Conservation (phyloP, 2,329 filamentous ascomycete species). For the Colletotrichum sp. region DNA sequence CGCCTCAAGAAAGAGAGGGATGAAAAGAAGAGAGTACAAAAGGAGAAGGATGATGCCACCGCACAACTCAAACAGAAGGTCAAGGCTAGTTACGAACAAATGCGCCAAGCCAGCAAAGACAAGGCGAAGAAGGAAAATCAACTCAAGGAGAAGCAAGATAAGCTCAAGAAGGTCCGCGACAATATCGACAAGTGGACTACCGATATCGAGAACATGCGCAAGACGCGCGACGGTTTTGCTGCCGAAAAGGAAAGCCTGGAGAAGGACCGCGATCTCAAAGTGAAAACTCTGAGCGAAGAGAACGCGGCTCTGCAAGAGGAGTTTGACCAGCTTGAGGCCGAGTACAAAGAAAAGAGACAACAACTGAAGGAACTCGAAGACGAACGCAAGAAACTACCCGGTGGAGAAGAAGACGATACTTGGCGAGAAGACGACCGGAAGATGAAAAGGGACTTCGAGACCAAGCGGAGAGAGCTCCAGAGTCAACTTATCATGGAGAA, state of each 20-base stretch:
- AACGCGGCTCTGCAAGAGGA: conserved; percentile 69
- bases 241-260: conserved; percentile 57
- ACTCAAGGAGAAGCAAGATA: conserved; percentile 71
- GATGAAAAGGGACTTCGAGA: conserved; percentile 62
- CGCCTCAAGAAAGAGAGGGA: conserved; percentile 81
- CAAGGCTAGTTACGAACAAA: conserved; percentile 79
- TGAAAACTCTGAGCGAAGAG: conserved; percentile 57
- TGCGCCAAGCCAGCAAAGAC: conserved; percentile 79
- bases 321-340: conserved; percentile 69
- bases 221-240: conserved; percentile 59
- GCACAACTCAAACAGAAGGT: conserved; percentile 83
- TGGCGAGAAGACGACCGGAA: conserved; percentile 57
- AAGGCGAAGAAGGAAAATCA: conserved; percentile 78
- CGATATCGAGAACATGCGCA: conserved; percentile 64
- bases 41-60: conserved; percentile 90
- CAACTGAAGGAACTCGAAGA: conserved; percentile 78
- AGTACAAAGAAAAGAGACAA: conserved; percentile 63
- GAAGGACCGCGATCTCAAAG: conserved; percentile 55
- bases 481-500: conserved; percentile 52
- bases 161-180: conserved; percentile 72
- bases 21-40: conserved; percentile 76
- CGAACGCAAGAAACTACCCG: conserved; percentile 67
- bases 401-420: conserved; percentile 64
- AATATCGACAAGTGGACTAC: conserved; percentile 73
- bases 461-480: conserved; percentile 58